Base-by-base conservation (phyloP, 805 yeast species). In the Ogataea trehalophila region DNA sequence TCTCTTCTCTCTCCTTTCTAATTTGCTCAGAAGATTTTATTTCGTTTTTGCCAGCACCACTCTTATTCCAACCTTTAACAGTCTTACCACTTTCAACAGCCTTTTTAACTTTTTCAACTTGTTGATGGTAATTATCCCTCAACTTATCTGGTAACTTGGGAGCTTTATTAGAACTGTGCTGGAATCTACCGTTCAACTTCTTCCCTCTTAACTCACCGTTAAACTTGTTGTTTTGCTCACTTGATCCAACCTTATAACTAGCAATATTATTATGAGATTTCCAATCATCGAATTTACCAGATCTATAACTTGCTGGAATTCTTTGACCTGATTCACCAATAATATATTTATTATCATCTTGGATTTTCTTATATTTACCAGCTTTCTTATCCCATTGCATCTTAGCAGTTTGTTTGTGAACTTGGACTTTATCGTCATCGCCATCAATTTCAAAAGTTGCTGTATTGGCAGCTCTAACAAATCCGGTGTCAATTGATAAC, bases 271-370 rank as follows among this genome's bases (percentile, higher is more conserved):
- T 79, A 36, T 81, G 80, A 54, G 81, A 76, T 63, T 86, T 86
- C 99, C 99, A 94, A 39, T 83, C 85, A 46, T 91, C 98, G 61
- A 81, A 94, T 55, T 88, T 81, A 41, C 99, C 99, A 2, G 95
- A 83, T 61, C 87, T 77, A 70, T 83, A 89, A 14, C 94, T 77
- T 1, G 99, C 98, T 6, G 98, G 97, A 42, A 94, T 80, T 63
- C 79, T 80, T 58, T 85, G 90, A 7, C 99, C 99, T 66, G 88
- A 84, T 66, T 94, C 99, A 52, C 98, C 95, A 54, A 89, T 84
- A 59, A 94, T 94, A 68, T 76, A 92, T 69, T 88, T 91, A 68
- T 84, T 79, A 60, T 88, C 95, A 53, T 94, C 87, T 59, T 79
- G 83, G 17, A 87, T 75, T 64, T 87, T 87, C 61, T 91, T 78